A percentile compares a stretch with the other conserved stretches of the same genome.
These are phyloP conservation scores for Clitocybe nebularis DNA, from an alignment of 1,284 basidiomycete species.

Conservation along the genomic window DNA sequence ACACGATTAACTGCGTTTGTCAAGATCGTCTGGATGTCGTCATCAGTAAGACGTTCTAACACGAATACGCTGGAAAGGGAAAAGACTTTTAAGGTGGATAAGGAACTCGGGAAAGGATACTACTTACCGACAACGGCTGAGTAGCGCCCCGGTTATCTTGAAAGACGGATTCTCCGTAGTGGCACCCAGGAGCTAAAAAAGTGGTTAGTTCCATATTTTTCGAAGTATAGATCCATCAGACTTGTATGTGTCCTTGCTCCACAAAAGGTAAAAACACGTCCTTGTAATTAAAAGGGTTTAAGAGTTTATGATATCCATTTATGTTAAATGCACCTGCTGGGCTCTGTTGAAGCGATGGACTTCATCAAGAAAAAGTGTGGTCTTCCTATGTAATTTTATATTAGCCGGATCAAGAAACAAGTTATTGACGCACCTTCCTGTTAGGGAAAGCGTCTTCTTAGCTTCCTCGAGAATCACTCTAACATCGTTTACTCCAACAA, in stretches of 20 bases:
- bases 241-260: slow-evolving; percentile 76
- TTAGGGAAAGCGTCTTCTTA: slow-evolving; percentile 63
- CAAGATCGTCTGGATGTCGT: slow-evolving; percentile 53
- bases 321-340: slow-evolving; percentile 72
- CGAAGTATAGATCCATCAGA: slow-evolving; percentile 19
- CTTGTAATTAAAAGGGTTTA: slow-evolving; percentile 28
- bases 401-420: slow-evolving; percentile 3
- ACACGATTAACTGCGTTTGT: slow-evolving; percentile 45
- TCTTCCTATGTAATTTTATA: slow-evolving; percentile 39
- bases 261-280: slow-evolving; percentile 80
- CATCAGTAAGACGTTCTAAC: slow-evolving; percentile 56
- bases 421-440: slow-evolving; percentile 48
- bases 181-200: slow-evolving; percentile 69
- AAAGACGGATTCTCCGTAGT: slow-evolving; percentile 95
- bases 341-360: slow-evolving; percentile 86
- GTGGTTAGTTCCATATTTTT: slow-evolving; percentile 16
- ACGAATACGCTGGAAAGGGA: slow-evolving; percentile 52
- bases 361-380: slow-evolving; percentile 81
- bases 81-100: slow-evolving; percentile 5
- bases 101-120: slow-evolving; percentile 19
- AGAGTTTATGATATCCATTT: too few species aligned
- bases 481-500: slow-evolving; percentile 76
- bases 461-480: slow-evolving; percentile 81
- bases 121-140: slow-evolving; percentile 74
- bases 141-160: slow-evolving; percentile 72